Conservation (phyloP, 305 asterid genomes). For the Solanum chacoense region DNA sequence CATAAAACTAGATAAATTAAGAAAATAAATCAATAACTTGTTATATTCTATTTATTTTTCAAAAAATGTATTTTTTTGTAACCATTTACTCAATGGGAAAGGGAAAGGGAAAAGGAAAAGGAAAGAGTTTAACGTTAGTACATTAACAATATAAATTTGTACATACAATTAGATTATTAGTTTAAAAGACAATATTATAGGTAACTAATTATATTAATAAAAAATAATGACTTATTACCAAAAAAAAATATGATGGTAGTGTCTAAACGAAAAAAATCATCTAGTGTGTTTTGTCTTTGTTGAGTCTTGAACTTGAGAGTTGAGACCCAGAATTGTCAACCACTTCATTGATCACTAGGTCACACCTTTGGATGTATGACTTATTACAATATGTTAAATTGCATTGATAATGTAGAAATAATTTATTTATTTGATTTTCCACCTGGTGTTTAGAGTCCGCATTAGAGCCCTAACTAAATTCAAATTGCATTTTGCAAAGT, state of each 20-base stretch:
- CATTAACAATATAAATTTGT: background rate
- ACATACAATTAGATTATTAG: background rate
- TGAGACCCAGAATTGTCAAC: background rate
- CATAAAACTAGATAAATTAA: background rate
- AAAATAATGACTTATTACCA: background rate
- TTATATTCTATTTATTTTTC: background rate
- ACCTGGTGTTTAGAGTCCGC: too few relatives aligned
- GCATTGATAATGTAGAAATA: too few relatives aligned
- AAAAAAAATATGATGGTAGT: background rate
- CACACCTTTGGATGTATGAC: background rate
- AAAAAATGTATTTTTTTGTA: background rate
- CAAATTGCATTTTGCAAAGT: too few relatives aligned
- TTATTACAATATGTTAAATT: background rate
- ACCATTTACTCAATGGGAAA: background rate
- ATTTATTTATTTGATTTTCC: background rate
- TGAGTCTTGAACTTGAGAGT: background rate
- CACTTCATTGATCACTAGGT: background rate
- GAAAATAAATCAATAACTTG: background rate
- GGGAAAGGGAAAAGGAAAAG: background rate
- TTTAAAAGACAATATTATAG: background rate
- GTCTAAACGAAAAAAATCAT: background rate
- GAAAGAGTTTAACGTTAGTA: background rate
- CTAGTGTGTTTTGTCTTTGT: background rate
- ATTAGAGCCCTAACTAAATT: too few relatives aligned
- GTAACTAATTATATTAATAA: background rate